Evolutionary conservation across 1,284 basidiomycete species (phyloP), one percentile per base, ranked within the genome.

Genomic region (Cryptococcus sp.): DNA sequence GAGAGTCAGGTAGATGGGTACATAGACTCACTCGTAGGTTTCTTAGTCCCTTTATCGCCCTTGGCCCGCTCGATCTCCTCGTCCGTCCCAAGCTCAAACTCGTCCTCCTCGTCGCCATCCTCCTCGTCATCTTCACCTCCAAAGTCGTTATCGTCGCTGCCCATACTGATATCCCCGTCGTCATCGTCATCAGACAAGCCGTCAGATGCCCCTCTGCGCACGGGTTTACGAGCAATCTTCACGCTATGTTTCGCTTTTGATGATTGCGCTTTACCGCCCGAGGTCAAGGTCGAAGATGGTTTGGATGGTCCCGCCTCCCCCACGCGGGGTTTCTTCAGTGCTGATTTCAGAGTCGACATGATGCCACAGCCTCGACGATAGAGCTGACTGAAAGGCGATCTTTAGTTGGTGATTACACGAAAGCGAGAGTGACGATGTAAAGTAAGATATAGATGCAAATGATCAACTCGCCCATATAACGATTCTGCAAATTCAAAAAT

Each of bases 51-150:
- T 48, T 62, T 58, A 11, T 40, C 47, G 41, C 58, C 55, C 40
- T 63, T 63, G 47, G 47, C 43, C 50, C 55, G 54, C 22, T 63
- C 64, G 60, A 72, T 71, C 62, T 72, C 70, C 30, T 72, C 70
- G 57, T 69, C 70, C 38, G 68, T 70, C 47, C 57, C 55, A 22
- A 57, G 10, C 35, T 52, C 60, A 25, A 45, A 45, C 42, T 45
- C 42, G n/a, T 45, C 42, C 5, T 45, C 51, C 22, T 46, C 50
- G 35, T 59, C 61, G 13, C 43, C 51, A 0, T 55, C 59, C 41
- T 57, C 57, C 8, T 58, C 62, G 27, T 66, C 62, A 38, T 66
- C 58, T 16, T 61, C 60, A 27, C 60, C 61, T 16, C 52, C 64
- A 4, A 68, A 62, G 2, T 40, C 59, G 22, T 61, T 57, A 11